Evolutionary conservation across 2,329 filamentous ascomycete genomes (phyloP).

Genomic region (Ambrosiella xylebori): DNA sequence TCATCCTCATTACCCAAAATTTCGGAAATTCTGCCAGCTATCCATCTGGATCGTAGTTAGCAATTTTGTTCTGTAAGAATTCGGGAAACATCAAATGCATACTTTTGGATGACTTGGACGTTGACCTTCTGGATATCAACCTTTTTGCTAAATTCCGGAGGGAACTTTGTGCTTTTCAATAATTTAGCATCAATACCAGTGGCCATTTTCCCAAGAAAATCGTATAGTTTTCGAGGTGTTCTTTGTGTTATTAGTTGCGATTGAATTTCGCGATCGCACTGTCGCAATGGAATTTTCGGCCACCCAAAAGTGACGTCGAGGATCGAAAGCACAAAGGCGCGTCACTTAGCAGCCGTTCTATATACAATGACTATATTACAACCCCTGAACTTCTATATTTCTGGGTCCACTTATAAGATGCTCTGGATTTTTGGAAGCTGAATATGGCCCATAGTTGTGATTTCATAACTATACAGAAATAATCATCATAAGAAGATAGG

Average conservation of each 20-base stretch:
- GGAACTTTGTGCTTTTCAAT: slow-evolving; percentile 81
- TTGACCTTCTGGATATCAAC: slow-evolving; percentile 98
- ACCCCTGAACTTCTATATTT: background rate
- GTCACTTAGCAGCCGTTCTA: background rate
- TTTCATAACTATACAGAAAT: too few relatives aligned
- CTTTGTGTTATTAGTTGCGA: background rate
- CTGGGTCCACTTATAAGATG: too few relatives aligned
- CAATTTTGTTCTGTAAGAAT: background rate
- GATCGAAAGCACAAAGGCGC: background rate
- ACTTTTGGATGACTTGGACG: slow-evolving; percentile 96
- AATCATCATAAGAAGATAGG: too few relatives aligned
- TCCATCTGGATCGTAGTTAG: slow-evolving; percentile 50
- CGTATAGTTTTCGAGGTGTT: background rate
- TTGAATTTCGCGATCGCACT: background rate
- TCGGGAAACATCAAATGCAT: slow-evolving; percentile 19
- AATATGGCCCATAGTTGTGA: too few relatives aligned
- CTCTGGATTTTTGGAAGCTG: too few relatives aligned
- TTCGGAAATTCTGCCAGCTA: slow-evolving; percentile 68
- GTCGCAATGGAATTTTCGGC: background rate
- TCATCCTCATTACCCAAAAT: slow-evolving; percentile 91
- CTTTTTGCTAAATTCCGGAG: slow-evolving; percentile 81
- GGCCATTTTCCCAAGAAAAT: slow-evolving; percentile 39
- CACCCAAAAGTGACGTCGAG: background rate
- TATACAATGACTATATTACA: background rate
- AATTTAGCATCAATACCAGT: slow-evolving; percentile 78